Conservation (phyloP, 2,329 filamentous ascomycete species). For the Polytolypa hystricis region DNA sequence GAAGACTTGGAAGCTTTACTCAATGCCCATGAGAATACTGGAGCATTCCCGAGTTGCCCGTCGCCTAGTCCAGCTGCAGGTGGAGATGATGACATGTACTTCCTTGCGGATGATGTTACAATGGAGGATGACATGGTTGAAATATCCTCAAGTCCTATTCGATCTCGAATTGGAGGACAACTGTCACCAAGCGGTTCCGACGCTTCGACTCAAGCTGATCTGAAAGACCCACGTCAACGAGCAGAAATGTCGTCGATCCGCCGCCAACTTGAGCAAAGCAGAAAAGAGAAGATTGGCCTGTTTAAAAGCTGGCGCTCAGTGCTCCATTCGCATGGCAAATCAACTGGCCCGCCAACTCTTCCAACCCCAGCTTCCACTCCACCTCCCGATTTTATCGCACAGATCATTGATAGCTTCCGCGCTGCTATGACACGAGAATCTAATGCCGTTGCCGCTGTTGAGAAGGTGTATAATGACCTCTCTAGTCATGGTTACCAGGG, state of each 20-base stretch:
- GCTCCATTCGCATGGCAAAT: conserved; percentile 14
- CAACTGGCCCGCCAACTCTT: conserved; percentile 11
- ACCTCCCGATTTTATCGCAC: conserved; percentile 28
- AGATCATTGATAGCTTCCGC: conserved; percentile 27
- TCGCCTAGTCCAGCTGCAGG: conserved; percentile 4
- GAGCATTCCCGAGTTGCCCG: neutral
- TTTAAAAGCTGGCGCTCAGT: conserved; percentile 31
- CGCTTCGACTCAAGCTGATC: conserved; percentile 7
- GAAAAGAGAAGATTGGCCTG: conserved; percentile 28
- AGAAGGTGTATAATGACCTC: conserved; percentile 26
- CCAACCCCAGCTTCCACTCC: conserved; percentile 17
- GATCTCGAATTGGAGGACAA: neutral
- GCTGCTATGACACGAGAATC: conserved; percentile 27
- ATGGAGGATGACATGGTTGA: conserved; percentile 4
- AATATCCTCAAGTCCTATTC: conserved; percentile 2
- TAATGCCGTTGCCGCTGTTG: conserved; percentile 26
- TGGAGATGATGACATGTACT: conserved; percentile 18
- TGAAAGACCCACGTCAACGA: conserved; percentile 5
- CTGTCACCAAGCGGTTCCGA: neutral
- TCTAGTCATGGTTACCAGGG: conserved; percentile 30
- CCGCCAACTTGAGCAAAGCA: conserved; percentile 28
- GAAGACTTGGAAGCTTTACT: conserved; percentile 13
- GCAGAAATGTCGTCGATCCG: conserved; percentile 15
- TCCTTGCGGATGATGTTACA: conserved; percentile 2
- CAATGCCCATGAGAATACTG: conserved; percentile 1